phyloP scores from a whole-genome alignment of 108 stramenopile genomes.

The Skeletonema menzelii region DNA sequence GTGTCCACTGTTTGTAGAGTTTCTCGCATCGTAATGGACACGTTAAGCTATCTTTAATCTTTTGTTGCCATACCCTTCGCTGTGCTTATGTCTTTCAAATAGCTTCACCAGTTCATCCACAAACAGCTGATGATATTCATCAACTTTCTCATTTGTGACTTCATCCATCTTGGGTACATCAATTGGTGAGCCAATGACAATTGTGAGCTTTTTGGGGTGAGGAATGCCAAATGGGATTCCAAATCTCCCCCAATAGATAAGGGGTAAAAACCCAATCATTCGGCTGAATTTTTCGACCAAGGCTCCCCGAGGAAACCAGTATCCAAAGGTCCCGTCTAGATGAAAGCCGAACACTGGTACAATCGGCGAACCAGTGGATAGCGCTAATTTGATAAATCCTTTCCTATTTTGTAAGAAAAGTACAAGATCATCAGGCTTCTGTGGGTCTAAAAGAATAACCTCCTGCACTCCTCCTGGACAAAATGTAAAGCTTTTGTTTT shows the following conservation, averaged over 20 bases:
- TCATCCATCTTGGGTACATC: conserved; percentile 44
- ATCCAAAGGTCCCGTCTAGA: conserved; percentile 50
- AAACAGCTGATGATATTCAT: conserved; percentile 53
- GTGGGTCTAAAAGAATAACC: conserved; percentile 46
- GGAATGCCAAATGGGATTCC: conserved; percentile 56
- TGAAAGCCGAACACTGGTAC: conserved; percentile 86
- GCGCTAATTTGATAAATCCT: conserved; percentile 85
- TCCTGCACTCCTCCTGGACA: conserved; percentile 68
- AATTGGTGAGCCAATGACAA: conserved; percentile 42
- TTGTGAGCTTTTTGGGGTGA: conserved; percentile 38
- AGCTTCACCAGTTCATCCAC: conserved; percentile 43
- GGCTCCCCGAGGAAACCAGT: conserved; percentile 42
- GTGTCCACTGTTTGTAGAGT: not conserved
- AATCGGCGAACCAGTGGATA: conserved; percentile 72
- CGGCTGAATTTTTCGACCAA: conserved; percentile 41
- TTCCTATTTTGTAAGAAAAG: conserved; percentile 73
- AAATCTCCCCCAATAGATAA: conserved; percentile 51
- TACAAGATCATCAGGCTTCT: conserved; percentile 41
- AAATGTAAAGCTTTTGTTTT: conserved; percentile 46
- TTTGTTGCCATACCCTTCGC: conserved; percentile 52
- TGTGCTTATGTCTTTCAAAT: conserved; percentile 60
- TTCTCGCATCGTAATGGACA: not conserved
- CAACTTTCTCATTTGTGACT: conserved; percentile 33
- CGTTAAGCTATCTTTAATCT: conserved; percentile 50
- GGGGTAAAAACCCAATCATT: conserved; percentile 44